phyloP scores from a whole-genome alignment of 2,329 filamentous ascomycete genomes.

The Zopfia rhizophila region DNA sequence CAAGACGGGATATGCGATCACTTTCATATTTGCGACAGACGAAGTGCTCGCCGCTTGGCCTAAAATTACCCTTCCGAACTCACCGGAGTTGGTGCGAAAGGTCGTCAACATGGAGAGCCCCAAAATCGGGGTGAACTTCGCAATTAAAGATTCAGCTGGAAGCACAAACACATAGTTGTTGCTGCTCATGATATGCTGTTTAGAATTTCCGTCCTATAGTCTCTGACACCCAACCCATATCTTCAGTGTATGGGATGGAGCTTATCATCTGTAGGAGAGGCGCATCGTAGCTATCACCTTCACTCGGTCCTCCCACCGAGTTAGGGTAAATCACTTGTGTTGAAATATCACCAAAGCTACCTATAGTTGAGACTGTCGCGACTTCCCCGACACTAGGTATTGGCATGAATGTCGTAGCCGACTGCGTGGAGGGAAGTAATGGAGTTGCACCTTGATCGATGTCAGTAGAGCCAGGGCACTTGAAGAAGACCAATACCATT shows the following conservation, averaged over 20 bases:
- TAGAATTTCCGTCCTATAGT: no score
- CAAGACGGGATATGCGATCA: neutral
- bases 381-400: neutral
- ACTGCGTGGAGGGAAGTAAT: constrained; percentile 1
- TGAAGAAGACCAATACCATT: constrained; percentile 2
- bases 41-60: constrained; percentile 5
- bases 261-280: constrained; percentile 4
- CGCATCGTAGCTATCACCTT: neutral
- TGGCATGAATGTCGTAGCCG: neutral
- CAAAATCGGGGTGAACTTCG: constrained; percentile 2
- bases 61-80: constrained; percentile 7
- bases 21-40: constrained; percentile 5
- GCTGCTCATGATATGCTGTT: neutral
- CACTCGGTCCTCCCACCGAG: no score
- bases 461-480: neutral
- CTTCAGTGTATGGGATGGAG: neutral
- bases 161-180: neutral
- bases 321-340: no score
- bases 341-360: no score
- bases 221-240: no score
- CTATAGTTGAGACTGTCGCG: no score
- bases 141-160: neutral
- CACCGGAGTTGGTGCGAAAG: constrained; percentile 1
- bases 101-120: constrained; percentile 6
- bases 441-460: neutral